phyloP scores from a whole-genome alignment of 768 basidiomycete species.

The Kwoniella mangroviensis region DNA sequence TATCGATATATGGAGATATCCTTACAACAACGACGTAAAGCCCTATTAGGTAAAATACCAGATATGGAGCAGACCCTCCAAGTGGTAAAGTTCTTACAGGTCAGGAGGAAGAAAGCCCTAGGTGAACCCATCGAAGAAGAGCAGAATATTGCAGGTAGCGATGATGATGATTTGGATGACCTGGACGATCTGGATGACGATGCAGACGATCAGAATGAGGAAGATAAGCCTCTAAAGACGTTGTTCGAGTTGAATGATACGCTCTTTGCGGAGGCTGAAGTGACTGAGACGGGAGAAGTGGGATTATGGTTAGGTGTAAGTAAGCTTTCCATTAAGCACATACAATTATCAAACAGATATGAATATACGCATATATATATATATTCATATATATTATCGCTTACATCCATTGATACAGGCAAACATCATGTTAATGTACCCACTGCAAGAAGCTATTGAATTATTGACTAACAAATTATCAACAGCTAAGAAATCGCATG shows the following conservation, averaged over 20 bases:
- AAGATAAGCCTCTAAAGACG: slow-evolving; percentile 66
- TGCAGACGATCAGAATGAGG: slow-evolving; percentile 57
- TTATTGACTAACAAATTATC: slow-evolving; percentile 76
- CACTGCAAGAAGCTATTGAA: slow-evolving; percentile 73
- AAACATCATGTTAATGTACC: slow-evolving; percentile 96
- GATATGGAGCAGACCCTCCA: slow-evolving; percentile 90
- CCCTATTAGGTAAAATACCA: slow-evolving; percentile 91
- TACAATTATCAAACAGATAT: too few relatives aligned
- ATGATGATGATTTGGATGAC: slow-evolving; percentile 61
- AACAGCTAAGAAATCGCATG: slow-evolving; percentile 69
- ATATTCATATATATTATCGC: too few relatives aligned
- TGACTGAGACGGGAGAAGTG: slow-evolving; percentile 85
- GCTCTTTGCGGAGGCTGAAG: slow-evolving; percentile 85
- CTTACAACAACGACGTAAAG: slow-evolving; percentile 73
- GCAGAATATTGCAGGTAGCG: slow-evolving; percentile 16
- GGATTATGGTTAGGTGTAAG: slow-evolving; percentile 94
- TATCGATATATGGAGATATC: slow-evolving; percentile 97
- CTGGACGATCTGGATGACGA: slow-evolving; percentile 60
- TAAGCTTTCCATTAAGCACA: slow-evolving; percentile 29
- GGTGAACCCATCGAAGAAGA: slow-evolving; percentile 56
- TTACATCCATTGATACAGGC: too few relatives aligned
- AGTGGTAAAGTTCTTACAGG: slow-evolving; percentile 82
- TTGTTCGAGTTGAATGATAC: slow-evolving; percentile 97
- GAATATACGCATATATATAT: too few relatives aligned
- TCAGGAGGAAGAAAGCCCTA: slow-evolving; percentile 66